A percentile compares a stretch with the other conserved stretches of the same genome.
These are phyloP conservation scores for Argentina anserina DNA, from an alignment of 306 rosid species.

Conservation along the genomic window DNA sequence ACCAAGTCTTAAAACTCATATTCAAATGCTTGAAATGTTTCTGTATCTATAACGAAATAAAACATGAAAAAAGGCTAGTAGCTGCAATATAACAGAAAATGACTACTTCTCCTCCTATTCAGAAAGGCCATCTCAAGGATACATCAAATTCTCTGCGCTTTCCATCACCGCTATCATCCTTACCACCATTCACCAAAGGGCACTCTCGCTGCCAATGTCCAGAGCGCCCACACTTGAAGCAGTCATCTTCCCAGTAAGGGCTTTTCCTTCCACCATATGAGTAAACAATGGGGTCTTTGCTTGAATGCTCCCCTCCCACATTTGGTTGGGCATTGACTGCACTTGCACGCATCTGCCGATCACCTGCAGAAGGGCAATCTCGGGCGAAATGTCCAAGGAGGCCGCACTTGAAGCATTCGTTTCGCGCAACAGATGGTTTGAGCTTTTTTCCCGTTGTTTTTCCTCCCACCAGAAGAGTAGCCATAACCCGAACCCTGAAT, in stretches of 20 bases:
- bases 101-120: neutral
- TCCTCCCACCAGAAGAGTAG: neutral
- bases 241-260: neutral
- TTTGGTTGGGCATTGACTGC: neutral
- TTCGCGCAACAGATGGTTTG: neutral
- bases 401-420: slow-evolving; percentile 91
- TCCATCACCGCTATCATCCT: neutral
- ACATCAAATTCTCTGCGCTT: slow-evolving; percentile 39
- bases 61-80: neutral
- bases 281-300: neutral
- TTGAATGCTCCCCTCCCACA: neutral
- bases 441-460: neutral
- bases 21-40: neutral
- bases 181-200: slow-evolving; percentile 58
- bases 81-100: neutral
- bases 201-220: slow-evolving; percentile 17
- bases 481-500: neutral
- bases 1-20: neutral
- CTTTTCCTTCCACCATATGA: neutral
- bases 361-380: slow-evolving; percentile 32
- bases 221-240: neutral
- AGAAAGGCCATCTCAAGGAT: slow-evolving; percentile 62
- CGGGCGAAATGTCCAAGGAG: slow-evolving; percentile 94
- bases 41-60: neutral
- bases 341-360: neutral